Base-by-base conservation (phyloP, 2,329 filamentous ascomycete genomes). In the Aspergillus sp. region DNA sequence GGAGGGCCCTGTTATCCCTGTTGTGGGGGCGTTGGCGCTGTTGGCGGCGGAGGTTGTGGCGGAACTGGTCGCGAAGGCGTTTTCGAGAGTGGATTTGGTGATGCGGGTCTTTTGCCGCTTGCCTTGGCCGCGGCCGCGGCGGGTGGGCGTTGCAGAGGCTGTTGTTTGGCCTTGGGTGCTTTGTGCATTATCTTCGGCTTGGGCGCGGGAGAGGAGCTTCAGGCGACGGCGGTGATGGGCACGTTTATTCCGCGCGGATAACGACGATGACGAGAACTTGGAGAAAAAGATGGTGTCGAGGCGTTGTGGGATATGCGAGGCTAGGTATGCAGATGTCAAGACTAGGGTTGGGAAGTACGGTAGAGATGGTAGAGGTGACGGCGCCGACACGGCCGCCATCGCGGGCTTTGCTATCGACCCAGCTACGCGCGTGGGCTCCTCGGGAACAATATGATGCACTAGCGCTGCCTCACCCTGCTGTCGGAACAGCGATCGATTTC, bases 261-360 rank as follows among this genome's bases (percentile, higher is more conserved):
- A 54, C 0, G 68, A 70, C 1, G 68, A 67, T 5, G 68, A 68
- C 9, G 71, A 71, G 45, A 73, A 68, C 53, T 73, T 73, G 6
- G 72, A 74, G 57, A 75, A 75, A 49, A 75, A 71, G 46, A 73
- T 67, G 5, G 70, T 73, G 54, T 75, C 73, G 8, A 73, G 62
- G 34, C 71, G 64, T 43, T 69, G 67, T 1, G 69, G 71, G 28
- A 64, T 74, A 53, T 73, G 67, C 7, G 71, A 72, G 42, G 72
- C 71, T 12, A 75, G 59, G 51, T 73, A 75, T 42, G 71, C 67
- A 27, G 72, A 67, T 30, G 73, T 67, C 36, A 75, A 60, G 51
- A 75, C 62, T 35, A 74, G 53, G 9, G 71, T 70, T n/a, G 72
- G 60, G 52, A 73, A 67, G 50, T 72, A 73, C 30, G 72, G 72